Evolutionary conservation across 768 basidiomycete genomes (phyloP).

Genomic region (Tylopilus plumbeoviolaceoides): DNA sequence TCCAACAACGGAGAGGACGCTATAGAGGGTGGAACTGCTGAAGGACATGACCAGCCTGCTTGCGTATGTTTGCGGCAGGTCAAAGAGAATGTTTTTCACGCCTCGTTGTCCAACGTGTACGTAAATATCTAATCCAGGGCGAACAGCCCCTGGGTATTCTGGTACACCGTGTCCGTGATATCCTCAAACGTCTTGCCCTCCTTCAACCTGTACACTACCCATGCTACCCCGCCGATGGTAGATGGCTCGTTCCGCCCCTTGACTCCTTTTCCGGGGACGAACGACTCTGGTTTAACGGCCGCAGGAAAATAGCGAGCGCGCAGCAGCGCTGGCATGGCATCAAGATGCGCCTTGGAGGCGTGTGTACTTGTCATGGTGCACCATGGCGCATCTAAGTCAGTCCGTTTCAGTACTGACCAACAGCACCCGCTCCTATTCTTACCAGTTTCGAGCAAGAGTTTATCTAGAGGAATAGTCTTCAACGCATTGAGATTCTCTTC

Average conservation of each 20-base stretch:
- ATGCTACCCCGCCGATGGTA: constrained; percentile 65
- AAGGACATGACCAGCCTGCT: constrained; percentile 12
- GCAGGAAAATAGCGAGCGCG: constrained; percentile 49
- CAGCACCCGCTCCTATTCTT: not conserved
- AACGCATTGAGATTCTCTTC: constrained; percentile 55
- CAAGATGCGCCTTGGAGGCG: constrained; percentile 50
- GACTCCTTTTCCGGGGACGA: constrained; percentile 53
- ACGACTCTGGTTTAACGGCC: constrained; percentile 53
- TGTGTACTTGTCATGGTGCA: constrained; percentile 67
- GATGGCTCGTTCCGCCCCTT: constrained; percentile 78
- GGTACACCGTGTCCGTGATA: constrained; percentile 54
- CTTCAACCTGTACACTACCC: constrained; percentile 54
- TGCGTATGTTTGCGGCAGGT: not conserved
- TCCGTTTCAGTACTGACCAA: not conserved
- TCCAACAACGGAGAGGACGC: constrained; percentile 36
- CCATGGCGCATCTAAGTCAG: constrained; percentile 60
- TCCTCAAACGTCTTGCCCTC: constrained; percentile 48
- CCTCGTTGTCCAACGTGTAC: constrained; percentile 1
- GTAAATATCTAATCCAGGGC: constrained; percentile 34
- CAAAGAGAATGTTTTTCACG: too few relatives aligned
- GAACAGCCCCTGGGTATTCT: constrained; percentile 63
- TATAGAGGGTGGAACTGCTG: constrained; percentile 5
- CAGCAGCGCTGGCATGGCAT: constrained; percentile 43
- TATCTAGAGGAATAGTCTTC: constrained; percentile 53
- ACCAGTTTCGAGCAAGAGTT: constrained; percentile 76